Evolutionary conservation across 768 basidiomycete genomes (phyloP).

Genomic region (Trametes gibbosa): DNA sequence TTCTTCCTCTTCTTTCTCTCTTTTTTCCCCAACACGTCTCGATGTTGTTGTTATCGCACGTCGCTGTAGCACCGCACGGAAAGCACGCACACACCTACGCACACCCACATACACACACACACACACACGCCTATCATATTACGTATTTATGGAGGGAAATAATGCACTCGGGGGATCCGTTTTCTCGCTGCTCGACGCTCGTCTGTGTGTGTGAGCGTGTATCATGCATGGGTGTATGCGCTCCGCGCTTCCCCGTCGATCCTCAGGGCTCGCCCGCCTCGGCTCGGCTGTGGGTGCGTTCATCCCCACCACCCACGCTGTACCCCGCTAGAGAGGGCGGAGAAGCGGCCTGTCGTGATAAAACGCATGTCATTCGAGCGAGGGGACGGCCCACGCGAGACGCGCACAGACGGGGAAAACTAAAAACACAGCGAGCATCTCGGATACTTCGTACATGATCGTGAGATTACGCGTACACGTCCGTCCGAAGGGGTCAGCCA

Average conservation of each 20-base stretch:
- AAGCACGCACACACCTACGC: no score
- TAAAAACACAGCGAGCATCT: conserved; percentile 2
- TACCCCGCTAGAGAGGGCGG: no score
- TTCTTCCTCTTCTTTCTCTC: no score
- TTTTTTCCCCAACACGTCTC: no score
- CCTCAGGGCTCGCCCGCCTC: no score
- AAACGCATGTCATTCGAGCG: not conserved
- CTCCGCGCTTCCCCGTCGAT: no score
- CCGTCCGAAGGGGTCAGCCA: not conserved
- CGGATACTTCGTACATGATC: conserved; percentile 7
- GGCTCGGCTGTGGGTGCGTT: no score
- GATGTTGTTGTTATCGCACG: not conserved
- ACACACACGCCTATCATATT: conserved; percentile 6
- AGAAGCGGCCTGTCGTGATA: no score
- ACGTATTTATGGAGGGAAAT: conserved; percentile 16
- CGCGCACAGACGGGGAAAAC: not conserved
- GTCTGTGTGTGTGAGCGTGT: not conserved
- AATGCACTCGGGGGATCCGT: not conserved
- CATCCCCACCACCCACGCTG: no score
- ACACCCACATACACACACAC: no score
- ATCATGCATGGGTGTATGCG: no score
- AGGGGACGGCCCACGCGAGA: not conserved
- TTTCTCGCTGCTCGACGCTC: not conserved
- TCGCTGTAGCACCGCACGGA: not conserved
- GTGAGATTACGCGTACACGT: conserved; percentile 7